These are phyloP conservation scores for Eutrema japonicum DNA, from an alignment of 345 rosid species.

Conservation along the genomic window DNA sequence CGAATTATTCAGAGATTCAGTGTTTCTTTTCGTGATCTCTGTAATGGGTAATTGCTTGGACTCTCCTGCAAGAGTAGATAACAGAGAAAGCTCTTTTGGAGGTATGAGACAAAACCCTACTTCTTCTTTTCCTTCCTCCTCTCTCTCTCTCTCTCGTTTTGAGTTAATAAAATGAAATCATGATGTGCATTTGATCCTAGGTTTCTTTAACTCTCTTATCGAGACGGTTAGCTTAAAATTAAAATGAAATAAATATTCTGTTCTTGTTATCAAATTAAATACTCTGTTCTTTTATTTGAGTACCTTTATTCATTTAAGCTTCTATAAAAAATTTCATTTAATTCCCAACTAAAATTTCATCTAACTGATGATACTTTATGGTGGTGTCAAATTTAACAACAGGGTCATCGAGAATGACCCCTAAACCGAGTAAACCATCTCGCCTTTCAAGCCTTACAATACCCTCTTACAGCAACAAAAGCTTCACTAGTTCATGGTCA, in stretches of 20 bases:
- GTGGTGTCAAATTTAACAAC: conserved; percentile 32
- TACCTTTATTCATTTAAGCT: background rate
- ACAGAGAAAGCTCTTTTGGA: conserved; percentile 52
- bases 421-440: conserved; percentile 61
- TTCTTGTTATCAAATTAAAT: background rate
- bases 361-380: background rate
- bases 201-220: conserved; percentile 1
- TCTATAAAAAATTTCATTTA: background rate
- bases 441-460: conserved; percentile 64
- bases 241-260: conserved; percentile 7
- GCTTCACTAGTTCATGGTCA: conserved; percentile 52
- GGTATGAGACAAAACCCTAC: conserved; percentile 29
- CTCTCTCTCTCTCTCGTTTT: conserved; percentile 4
- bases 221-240: background rate
- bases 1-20: background rate
- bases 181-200: conserved; percentile 11
- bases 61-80: conserved; percentile 63
- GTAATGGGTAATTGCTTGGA: conserved; percentile 70
- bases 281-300: background rate
- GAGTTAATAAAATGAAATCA: background rate
- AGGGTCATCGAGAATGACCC: conserved; percentile 60
- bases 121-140: conserved; percentile 2
- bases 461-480: conserved; percentile 59
- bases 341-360: background rate
- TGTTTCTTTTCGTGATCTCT: background rate